Conservation (phyloP, 2,329 filamentous ascomycete species). For the Diplodia intermedia region DNA sequence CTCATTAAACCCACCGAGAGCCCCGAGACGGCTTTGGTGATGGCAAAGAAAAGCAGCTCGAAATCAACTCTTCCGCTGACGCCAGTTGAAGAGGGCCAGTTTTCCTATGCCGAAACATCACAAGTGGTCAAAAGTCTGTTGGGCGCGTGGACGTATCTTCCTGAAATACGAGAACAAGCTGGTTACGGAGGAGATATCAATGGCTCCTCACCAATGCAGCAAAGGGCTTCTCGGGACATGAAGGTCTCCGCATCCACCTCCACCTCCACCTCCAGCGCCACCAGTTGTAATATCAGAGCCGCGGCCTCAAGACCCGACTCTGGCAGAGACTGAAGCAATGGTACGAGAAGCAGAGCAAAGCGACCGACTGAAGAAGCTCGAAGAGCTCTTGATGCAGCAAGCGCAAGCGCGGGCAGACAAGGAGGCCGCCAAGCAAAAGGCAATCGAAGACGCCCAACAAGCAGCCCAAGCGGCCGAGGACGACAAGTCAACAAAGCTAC, state of each 20-base stretch:
- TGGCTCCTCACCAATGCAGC: no score
- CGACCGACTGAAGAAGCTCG: conserved; percentile 47
- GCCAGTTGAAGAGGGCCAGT: no score
- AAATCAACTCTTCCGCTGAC: no score
- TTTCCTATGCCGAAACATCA: no score
- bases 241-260: not conserved
- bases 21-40: no score
- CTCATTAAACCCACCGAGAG: no score
- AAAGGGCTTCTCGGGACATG: no score
- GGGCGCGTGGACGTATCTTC: no score
- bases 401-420: conserved; percentile 46
- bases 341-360: conserved; percentile 23
- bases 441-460: conserved; percentile 35
- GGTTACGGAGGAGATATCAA: no score
- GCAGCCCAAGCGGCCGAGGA: conserved; percentile 40
- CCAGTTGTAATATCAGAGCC: conserved; percentile 23
- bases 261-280: conserved; percentile 33
- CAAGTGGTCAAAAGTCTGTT: no score
- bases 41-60: no score
- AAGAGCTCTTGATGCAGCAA: conserved; percentile 46
- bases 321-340: conserved; percentile 41
- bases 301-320: conserved; percentile 34
- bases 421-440: conserved; percentile 45
- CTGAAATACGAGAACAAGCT: no score
- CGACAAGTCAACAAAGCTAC: conserved; percentile 41